Base-by-base conservation (phyloP, 768 basidiomycete genomes). In the Clavulina sp. region DNA sequence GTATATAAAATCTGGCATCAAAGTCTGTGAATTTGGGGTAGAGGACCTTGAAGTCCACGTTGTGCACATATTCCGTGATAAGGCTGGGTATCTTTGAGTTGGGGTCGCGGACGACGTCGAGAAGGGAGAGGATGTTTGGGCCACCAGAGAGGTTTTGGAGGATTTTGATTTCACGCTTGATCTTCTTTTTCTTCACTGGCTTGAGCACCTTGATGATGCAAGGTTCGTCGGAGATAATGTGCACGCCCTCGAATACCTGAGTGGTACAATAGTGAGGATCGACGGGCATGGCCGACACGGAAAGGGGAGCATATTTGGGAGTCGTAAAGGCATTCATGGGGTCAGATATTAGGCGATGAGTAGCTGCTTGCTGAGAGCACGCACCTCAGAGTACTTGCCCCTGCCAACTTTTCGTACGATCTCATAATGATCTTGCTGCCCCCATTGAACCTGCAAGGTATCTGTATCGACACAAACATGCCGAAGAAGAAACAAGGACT, bases 131-230 rank as follows among this genome's bases (percentile, higher is more conserved):
- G 51, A 82, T 69, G 65, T 82, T 83, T n/a, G 78, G 74, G 2
- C 78, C 80, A 5, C 81, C 80, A 5, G 76, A 72, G 26, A 83
- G 61, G 62, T 81, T 80, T 54, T 75, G 73, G 47, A 83, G 65
- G 53, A 82, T 76, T 67, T 82, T 81, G 64, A 83, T 77, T 63
- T 83, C 81, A 29, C 80, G 70, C 65, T 80, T 79, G 62, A 81
- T 76, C 69, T 82, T 82, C 66, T 74, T 73, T 62, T 71, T 73
- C 63, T 69, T 78, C 38, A 82, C 79, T 23, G 80, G 80, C 59
- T 83, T 83, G 57, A 82, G 68, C 3, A 82, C 79, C 61, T 83
- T 83, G 66, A 83, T 73, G 57, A 80, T 67, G 59, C 75, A 76
- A 52, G 67, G 70, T 54, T 74, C 73, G 31, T 66, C 66, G 57